These are phyloP conservation scores for Solanum chiquidenum DNA, from an alignment of 257 asterid genomes.

Conservation along the genomic window DNA sequence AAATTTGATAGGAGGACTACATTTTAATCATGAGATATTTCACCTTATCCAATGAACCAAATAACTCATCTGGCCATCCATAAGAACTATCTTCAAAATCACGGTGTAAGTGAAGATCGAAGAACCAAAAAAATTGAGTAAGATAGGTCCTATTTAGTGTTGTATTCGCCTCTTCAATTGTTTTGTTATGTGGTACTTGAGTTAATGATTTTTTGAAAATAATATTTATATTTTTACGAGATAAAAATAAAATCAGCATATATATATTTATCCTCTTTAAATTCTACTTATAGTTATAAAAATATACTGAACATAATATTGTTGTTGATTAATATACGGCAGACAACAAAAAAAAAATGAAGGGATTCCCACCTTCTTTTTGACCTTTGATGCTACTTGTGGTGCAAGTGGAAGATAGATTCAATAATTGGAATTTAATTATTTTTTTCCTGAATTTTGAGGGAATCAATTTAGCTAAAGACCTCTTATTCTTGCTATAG, in stretches of 20 bases:
- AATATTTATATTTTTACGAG: fast-evolving
- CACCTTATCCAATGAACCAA: no score
- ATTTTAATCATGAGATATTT: no score
- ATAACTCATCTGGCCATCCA: neutral
- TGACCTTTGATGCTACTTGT: neutral
- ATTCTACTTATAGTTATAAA: neutral
- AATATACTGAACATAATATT: neutral
- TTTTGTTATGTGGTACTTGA: neutral
- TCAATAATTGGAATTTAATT: neutral
- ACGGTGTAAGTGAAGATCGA: neutral
- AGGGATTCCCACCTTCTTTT: neutral
- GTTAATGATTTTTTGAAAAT: neutral
- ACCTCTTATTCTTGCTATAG: neutral
- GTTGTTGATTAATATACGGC: neutral
- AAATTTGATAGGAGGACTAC: no score
- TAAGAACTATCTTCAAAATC: neutral
- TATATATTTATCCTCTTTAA: no score
- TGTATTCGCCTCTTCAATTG: neutral
- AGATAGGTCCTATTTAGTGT: neutral
- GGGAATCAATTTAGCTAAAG: neutral
- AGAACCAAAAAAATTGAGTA: neutral
- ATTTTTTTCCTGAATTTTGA: neutral
- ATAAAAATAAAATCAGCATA: neutral
- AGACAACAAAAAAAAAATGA: neutral
- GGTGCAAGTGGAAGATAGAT: neutral